Base-by-base conservation (phyloP, 2,329 filamentous ascomycete genomes). In the Blastomyces gilchristii region DNA sequence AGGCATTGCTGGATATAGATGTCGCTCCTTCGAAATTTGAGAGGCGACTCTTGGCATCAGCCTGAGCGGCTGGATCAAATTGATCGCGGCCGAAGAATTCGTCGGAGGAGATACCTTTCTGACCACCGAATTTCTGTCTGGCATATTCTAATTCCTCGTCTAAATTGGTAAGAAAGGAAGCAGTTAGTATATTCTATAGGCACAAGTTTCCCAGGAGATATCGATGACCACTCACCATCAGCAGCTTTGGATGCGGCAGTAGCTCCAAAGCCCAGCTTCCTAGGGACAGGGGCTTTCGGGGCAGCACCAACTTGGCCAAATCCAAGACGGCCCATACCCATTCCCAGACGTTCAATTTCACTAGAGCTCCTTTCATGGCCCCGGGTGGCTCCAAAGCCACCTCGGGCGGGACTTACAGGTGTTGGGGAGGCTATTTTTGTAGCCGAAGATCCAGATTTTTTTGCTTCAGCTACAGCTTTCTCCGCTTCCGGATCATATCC, bases 51-150 rank as follows among this genome's bases (percentile, higher is more conserved):
- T 96, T 96, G 69, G 94, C 93, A 79, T 97, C 93, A 60, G 86
- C 82, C 73, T 94, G 88, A 9, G 88, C 85, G 62, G 82, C 82
- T 47, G 92, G 86, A 73, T 99, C 92, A 76, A 87, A 97, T 62
- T 84, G 79, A 61, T 91, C 90, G 74, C 94, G 93, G 71, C 93
- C 91, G 73, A 99, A 99, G 82, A 96, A 99, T 74, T 99, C 94
- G 75, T 99, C 94, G 0, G 92, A 97, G 0, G 91, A 97, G 69
- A 99, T 99, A 69, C 90, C 90, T 81, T 97, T 97, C 75, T 99
- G 94, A 53, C 77, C 78, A 65, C 92, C 93, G 71, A 99, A 99
- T 76, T 96, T 96, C 72, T 84, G 80, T 70, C 90, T 89, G 6
- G 92, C 91, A 73, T 90, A 95, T 71, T 85, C 86, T 71, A 97